A percentile compares a stretch with the other conserved stretches of the same genome.
phyloP scores from a whole-genome alignment of 2,329 filamentous ascomycete genomes.

The Cladophialophora carrionii region DNA sequence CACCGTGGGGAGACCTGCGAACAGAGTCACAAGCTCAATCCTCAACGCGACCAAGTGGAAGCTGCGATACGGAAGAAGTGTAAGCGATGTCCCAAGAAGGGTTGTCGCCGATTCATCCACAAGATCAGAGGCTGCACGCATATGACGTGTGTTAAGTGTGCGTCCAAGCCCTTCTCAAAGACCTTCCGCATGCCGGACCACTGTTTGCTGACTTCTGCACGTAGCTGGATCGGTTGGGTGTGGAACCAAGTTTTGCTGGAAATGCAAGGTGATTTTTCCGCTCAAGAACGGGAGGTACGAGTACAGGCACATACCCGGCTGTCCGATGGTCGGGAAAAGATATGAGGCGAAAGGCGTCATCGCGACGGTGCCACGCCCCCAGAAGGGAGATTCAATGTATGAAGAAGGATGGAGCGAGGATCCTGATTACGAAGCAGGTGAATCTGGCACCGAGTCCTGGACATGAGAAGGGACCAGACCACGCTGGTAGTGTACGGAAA shows the following conservation, averaged over 20 bases:
- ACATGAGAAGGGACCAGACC: not conserved
- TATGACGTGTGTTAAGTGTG: conserved; percentile 6
- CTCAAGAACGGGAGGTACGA: conserved; percentile 4
- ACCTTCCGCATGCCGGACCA: not conserved
- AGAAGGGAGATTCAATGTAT: not conserved
- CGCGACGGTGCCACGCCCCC: not conserved
- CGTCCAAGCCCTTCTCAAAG: not conserved
- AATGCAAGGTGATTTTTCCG: conserved; percentile 4
- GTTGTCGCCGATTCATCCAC: not conserved
- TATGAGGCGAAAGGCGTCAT: not conserved
- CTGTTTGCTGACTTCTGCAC: not conserved
- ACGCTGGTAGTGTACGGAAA: not conserved
- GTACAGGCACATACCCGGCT: not conserved
- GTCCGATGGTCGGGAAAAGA: not conserved
- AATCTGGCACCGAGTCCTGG: conserved; percentile 1
- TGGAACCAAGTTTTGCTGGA: conserved; percentile 6
- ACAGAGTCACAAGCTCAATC: conserved; percentile 2
- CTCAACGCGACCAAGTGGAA: conserved; percentile 3
- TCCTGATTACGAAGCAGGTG: conserved; percentile 1
- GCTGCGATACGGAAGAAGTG: not conserved
- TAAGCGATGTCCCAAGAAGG: conserved; percentile 3
- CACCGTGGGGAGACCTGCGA: conserved; percentile 5
- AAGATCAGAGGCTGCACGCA: conserved; percentile 6
- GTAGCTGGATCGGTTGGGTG: not conserved
- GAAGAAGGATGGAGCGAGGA: not conserved